Percentiles rank a stretch among this genome's conserved stretches.
phyloP scores from a whole-genome alignment of 331 rosid species.

The Stylosanthes scabra region DNA sequence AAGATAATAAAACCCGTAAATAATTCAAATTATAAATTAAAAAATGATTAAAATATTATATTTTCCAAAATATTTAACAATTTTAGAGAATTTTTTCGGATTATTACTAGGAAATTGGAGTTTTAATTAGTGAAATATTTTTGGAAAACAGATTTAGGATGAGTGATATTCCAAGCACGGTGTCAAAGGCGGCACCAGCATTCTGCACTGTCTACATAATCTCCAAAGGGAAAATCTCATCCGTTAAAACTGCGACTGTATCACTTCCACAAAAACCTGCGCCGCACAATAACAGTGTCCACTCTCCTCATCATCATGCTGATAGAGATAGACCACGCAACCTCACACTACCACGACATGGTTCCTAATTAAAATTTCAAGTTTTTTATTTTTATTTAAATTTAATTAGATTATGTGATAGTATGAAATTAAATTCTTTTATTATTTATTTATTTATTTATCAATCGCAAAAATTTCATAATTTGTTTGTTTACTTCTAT shows the following conservation, averaged over 20 bases:
- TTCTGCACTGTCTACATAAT: constrained; percentile 76
- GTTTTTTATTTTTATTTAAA: too few species aligned
- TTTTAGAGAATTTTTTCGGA: too few species aligned
- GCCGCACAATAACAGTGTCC: background rate
- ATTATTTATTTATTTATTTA: too few species aligned
- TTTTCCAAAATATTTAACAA: background rate
- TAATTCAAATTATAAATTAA: too few species aligned
- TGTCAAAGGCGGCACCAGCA: constrained; percentile 70
- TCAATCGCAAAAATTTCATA: too few species aligned
- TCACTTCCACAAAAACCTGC: constrained; percentile 26
- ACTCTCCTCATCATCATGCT: background rate
- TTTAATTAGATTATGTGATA: too few species aligned
- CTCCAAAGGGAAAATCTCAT: constrained; percentile 66
- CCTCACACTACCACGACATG: background rate
- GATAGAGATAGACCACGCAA: constrained; percentile 30
- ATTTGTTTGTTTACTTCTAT: background rate
- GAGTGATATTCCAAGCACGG: constrained; percentile 60
- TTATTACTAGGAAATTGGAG: background rate
- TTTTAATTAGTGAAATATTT: background rate
- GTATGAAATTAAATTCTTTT: too few species aligned
- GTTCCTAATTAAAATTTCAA: too few species aligned
- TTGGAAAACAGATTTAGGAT: constrained; percentile 68
- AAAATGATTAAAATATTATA: too few species aligned
- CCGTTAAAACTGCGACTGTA: constrained; percentile 50
- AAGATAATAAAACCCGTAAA: too few species aligned